Evolutionary conservation across 2,329 filamentous ascomycete species (phyloP), one percentile per base, ranked within the genome.

Genomic region (Amesomyces nigricolor): DNA sequence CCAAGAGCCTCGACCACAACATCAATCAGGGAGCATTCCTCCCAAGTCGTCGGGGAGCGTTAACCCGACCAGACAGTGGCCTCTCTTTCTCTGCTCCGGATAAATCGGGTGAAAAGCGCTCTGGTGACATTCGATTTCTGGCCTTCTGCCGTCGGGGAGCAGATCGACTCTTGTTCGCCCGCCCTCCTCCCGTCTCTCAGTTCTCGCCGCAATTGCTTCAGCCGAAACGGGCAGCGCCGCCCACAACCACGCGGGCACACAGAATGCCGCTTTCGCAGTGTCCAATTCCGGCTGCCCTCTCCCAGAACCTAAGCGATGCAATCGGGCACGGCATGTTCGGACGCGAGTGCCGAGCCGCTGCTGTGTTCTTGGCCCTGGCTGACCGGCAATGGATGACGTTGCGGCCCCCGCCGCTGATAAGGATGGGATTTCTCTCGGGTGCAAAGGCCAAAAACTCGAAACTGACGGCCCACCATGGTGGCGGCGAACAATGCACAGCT

Each of bases 401-500:
- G 29, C 29, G 43, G 51, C 55, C 51, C 22, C 22, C 22, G 22
- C 22, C 6, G 51, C 51, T 35, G 47, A 48, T 44, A 43, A 19
- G 37, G 19, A 37, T 19, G 10, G 8, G 6, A 32, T n/a, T 13
- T 19, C 19, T 26, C 45, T 48, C 49, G 48, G 38, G 8, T 13
- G n/a, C 22, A 26, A 51, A 50, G 42, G 38, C 19, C 45, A 35
- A 58, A 53, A 58, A 7, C 17, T 48, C 55, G 55, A 57, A 57
- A 57, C 56, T 5, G 19, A 49, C 7, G 56, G 56, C 45, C 56
- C 56, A 58, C 56, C 47, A 16, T 13, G 35, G 56, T 58, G 56
- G 56, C 56, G 56, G 52, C 35, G 11, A 22, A 45, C 26, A 54
- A 48, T 54, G 43, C 48, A 17, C 35, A 26, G 22, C 22, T 26